phyloP scores from a whole-genome alignment of 2,329 filamentous ascomycete genomes.

The Paracamarosporium sp. region DNA sequence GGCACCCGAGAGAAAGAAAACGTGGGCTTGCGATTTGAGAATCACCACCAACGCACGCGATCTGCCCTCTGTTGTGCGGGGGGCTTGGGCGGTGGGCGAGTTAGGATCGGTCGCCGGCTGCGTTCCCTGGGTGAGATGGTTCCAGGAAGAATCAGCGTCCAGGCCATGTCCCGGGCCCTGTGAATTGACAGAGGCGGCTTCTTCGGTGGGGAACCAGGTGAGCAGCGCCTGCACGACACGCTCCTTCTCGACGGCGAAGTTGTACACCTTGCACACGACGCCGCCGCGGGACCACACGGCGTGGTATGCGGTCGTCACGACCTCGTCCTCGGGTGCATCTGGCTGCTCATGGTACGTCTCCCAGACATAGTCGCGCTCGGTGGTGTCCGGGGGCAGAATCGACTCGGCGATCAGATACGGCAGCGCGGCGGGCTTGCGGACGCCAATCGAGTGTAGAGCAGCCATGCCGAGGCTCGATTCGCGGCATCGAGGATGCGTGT shows the following conservation, averaged over 20 bases:
- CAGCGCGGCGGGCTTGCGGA: constrained; percentile 86
- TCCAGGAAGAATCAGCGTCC: constrained; percentile 23
- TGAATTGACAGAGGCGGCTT: constrained; percentile 20
- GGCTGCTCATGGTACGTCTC: constrained; percentile 62
- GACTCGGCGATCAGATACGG: constrained; percentile 83
- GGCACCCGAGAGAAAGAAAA: constrained; percentile 88
- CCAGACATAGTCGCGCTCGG: constrained; percentile 76
- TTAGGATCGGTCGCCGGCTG: constrained; percentile 40
- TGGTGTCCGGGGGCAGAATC: constrained; percentile 72
- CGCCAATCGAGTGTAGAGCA: constrained; percentile 84
- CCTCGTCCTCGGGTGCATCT: constrained; percentile 72
- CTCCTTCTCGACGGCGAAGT: constrained; percentile 86
- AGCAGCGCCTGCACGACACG: constrained; percentile 84
- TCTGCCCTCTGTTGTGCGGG: constrained; percentile 29
- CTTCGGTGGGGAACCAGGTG: constrained; percentile 73
- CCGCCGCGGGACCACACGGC: constrained; percentile 91
- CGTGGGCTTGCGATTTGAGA: constrained; percentile 88
- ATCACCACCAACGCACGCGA: constrained; percentile 81
- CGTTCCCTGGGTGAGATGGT: constrained; percentile 40
- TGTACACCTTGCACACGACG: constrained; percentile 83
- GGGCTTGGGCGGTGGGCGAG: constrained; percentile 21
- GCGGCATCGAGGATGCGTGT: constrained; percentile 39
- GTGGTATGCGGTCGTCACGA: constrained; percentile 75
- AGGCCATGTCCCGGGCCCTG: constrained; percentile 13
- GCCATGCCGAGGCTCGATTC: constrained; percentile 69